A percentile compares a stretch with the other conserved stretches of the same genome.
Conservation (phyloP, 345 rosid species). For the Erodium maritimum region DNA sequence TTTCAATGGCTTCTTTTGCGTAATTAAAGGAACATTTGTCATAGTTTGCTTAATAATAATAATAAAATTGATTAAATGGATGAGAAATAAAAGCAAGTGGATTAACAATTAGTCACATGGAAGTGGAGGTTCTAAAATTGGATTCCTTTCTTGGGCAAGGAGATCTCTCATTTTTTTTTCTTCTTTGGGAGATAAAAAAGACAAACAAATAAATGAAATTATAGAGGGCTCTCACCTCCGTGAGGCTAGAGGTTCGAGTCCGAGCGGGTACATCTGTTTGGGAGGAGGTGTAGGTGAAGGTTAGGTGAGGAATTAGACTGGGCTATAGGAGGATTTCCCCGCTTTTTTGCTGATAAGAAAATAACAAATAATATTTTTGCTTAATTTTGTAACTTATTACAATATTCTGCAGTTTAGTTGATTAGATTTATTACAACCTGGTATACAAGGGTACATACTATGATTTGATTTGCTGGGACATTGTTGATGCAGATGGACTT, state of each 20-base stretch:
- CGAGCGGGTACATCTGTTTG: too few species aligned
- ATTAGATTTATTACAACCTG: not conserved
- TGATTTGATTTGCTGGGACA: not conserved
- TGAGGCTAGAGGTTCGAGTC: too few species aligned
- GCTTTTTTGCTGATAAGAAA: too few species aligned
- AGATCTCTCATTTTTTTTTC: not conserved
- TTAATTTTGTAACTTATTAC: not conserved
- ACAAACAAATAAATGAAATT: too few species aligned
- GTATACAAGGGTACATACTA: too few species aligned
- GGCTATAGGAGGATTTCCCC: too few species aligned
- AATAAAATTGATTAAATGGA: too few species aligned
- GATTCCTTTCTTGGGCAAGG: not conserved
- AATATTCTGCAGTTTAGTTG: not conserved
- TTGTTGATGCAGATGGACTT: not conserved
- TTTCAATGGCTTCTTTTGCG: not conserved
- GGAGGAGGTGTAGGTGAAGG: too few species aligned
- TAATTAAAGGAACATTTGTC: not conserved
- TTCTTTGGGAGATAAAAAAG: too few species aligned
- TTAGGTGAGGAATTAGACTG: too few species aligned
- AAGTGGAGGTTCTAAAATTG: not conserved
- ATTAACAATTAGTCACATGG: not conserved
- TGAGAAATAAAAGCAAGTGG: not conserved
- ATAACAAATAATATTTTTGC: not conserved
- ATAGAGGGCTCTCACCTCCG: too few species aligned
- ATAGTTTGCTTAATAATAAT: not conserved